Evolutionary conservation across 1,284 basidiomycete species (phyloP).

Genomic region (Boletus smithii): DNA sequence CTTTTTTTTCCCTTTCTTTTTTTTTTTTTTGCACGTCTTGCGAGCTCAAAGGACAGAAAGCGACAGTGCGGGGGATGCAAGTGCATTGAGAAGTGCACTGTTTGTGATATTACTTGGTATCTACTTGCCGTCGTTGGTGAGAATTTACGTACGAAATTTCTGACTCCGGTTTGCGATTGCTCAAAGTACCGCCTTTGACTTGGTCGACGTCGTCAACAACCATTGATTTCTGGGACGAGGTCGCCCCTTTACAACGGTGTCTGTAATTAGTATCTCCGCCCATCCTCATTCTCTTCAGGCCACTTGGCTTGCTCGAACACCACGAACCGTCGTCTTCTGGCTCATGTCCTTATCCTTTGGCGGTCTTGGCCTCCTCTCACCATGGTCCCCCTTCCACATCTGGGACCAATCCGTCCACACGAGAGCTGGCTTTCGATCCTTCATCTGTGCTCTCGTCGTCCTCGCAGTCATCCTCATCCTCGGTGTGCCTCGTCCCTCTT

Average conservation of each 20-base stretch:
- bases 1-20: no score
- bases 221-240: no score
- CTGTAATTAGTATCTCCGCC: constrained; percentile 21
- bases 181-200: not conserved
- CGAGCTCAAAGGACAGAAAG: no score
- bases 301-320: constrained; percentile 16
- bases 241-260: constrained; percentile 30
- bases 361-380: constrained; percentile 57
- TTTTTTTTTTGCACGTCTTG: no score
- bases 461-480: constrained; percentile 66
- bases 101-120: not conserved
- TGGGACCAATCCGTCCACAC: constrained; percentile 49
- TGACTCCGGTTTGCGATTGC: constrained; percentile 30
- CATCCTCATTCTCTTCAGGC: constrained; percentile 17
- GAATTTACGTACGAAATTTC: constrained; percentile 26
- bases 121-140: not conserved
- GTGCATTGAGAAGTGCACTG: no score
- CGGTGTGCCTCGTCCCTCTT: constrained; percentile 46
- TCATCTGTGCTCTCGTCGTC: constrained; percentile 64
- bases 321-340: constrained; percentile 37
- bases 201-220: constrained; percentile 23
- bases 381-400: constrained; percentile 50
- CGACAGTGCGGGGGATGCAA: no score
- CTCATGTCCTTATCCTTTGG: constrained; percentile 64
- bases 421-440: constrained; percentile 62